Conservation (phyloP, 129 eudicot genomes). For the Tagetes erecta region DNA sequence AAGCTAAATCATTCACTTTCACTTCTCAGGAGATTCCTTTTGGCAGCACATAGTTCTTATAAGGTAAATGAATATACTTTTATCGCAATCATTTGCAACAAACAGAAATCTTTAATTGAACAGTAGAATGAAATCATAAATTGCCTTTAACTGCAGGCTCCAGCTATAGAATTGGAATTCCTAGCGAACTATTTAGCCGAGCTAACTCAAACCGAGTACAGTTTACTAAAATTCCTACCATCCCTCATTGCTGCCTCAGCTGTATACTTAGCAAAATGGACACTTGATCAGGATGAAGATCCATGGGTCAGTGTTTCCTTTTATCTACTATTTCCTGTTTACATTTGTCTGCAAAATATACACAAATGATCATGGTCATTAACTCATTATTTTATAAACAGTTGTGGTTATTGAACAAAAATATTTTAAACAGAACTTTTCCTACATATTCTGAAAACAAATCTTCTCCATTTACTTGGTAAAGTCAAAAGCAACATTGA, state of each 20-base stretch:
- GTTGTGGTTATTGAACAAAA: neutral
- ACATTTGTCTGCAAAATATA: neutral
- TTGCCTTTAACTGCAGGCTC: conserved; percentile 32
- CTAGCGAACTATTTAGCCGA: conserved; percentile 38
- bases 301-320: conserved; percentile 73
- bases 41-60: conserved; percentile 72
- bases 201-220: conserved; percentile 38
- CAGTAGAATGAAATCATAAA: conserved; percentile 6
- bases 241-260: conserved; percentile 93
- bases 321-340: neutral
- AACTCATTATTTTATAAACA: neutral
- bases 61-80: conserved; percentile 41
- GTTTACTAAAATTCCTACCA: conserved; percentile 76
- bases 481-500: conserved; percentile 17
- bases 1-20: conserved; percentile 1
- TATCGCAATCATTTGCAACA: conserved; percentile 1
- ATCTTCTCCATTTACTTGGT: conserved; percentile 1
- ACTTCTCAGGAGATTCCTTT: conserved; percentile 77
- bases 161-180: conserved; percentile 34
- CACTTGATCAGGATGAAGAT: conserved; percentile 74
- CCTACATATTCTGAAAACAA: neutral
- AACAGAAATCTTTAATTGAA: conserved; percentile 11
- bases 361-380: neutral
- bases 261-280: conserved; percentile 88
- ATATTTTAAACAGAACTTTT: no score